phyloP scores from a whole-genome alignment of 139 green algal species.

The Mesotaenium endlicherianum region DNA sequence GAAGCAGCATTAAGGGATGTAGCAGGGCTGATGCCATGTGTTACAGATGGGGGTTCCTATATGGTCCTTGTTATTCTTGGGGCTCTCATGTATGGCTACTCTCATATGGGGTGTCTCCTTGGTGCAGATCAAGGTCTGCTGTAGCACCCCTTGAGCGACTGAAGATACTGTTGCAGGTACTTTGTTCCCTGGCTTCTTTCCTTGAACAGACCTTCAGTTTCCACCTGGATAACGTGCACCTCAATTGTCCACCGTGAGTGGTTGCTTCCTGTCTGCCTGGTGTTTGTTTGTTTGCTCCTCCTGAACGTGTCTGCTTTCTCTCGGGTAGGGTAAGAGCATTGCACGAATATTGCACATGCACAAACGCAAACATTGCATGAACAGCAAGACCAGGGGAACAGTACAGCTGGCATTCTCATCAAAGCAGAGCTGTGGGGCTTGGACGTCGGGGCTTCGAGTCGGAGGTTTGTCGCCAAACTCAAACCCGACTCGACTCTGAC shows the following conservation, averaged over 20 bases:
- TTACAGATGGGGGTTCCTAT: background rate
- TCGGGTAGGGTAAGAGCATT: background rate
- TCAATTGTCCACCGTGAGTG: no score
- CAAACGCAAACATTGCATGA: background rate
- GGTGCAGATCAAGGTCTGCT: conserved; percentile 84
- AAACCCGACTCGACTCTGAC: no score
- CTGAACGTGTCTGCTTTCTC: background rate
- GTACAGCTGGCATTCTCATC: background rate
- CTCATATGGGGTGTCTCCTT: background rate
- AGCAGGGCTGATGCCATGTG: background rate
- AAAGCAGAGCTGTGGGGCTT: background rate
- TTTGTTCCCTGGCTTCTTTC: background rate
- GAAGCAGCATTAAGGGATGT: background rate
- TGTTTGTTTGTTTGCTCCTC: conserved; percentile 10
- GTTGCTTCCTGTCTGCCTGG: no score
- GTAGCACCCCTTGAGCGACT: conserved; percentile 93
- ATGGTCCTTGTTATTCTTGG: background rate
- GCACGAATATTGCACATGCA: conserved; percentile 1
- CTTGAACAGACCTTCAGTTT: no score
- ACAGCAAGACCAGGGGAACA: conserved; percentile 2
- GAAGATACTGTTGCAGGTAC: conserved; percentile 86
- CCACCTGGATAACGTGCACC: no score
- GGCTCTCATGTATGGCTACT: background rate
- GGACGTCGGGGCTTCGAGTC: background rate
- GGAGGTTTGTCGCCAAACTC: no score